Conservation (phyloP, 371 early-diverging fungal species). For the Mucor racemosus region DNA sequence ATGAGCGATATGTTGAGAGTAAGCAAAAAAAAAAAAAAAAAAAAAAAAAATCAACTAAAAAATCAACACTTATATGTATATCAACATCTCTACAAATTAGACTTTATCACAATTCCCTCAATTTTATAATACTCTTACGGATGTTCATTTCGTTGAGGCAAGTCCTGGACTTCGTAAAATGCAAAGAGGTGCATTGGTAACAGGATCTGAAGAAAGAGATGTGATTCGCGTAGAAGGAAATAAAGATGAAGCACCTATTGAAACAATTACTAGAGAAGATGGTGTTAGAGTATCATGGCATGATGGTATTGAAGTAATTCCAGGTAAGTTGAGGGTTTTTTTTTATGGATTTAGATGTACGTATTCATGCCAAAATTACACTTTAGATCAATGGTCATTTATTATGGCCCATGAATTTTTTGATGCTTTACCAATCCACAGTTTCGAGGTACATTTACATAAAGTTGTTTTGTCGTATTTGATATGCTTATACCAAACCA, state of each 20-base stretch:
- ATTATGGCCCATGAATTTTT: constrained; percentile 95
- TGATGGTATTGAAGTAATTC: constrained; percentile 71
- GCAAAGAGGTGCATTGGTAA: constrained; percentile 64
- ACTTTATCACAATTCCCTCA: constrained; percentile 70
- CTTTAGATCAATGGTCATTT: constrained; percentile 59
- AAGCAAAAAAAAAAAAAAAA: background rate
- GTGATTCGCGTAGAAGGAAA: constrained; percentile 35
- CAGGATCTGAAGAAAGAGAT: constrained; percentile 50
- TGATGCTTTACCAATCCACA: constrained; percentile 93
- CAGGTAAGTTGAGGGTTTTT: constrained; percentile 45
- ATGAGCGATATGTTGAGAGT: constrained; percentile 92
- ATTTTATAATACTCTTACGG: constrained; percentile 63
- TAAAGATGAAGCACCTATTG: constrained; percentile 32
- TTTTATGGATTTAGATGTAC: background rate
- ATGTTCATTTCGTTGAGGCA: constrained; percentile 84
- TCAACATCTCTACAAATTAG: constrained; percentile 22
- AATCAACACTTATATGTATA: too few species aligned
- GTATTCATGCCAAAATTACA: background rate
- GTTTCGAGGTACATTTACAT: constrained; percentile 68
- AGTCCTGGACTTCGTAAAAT: constrained; percentile 76
- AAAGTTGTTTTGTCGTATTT: too few species aligned
- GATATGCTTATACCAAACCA: background rate
- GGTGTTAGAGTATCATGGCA: constrained; percentile 75
- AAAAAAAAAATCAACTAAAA: background rate
- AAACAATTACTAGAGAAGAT: constrained; percentile 47